Evolutionary conservation across 2,329 filamentous ascomycete species (phyloP).

Genomic region (Claviceps sp.): DNA sequence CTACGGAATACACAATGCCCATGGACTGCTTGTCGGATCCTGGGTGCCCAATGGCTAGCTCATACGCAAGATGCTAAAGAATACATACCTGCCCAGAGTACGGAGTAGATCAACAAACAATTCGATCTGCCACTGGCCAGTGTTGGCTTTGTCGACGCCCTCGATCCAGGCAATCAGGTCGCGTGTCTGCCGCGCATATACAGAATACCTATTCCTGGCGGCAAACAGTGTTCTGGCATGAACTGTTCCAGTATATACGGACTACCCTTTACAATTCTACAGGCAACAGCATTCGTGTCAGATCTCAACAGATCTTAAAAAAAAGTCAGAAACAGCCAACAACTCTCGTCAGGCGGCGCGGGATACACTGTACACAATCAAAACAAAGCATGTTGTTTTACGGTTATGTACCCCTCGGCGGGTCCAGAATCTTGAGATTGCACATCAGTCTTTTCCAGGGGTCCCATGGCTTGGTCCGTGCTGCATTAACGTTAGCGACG

Average conservation of each 20-base stretch:
- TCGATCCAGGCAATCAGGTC: background rate
- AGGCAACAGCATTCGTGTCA: too few relatives aligned
- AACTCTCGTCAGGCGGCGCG: too few relatives aligned
- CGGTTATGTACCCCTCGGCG: background rate
- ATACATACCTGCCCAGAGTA: background rate
- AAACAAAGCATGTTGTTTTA: background rate
- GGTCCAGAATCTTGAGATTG: background rate
- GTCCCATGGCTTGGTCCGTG: conserved; percentile 1
- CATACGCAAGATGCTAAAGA: background rate
- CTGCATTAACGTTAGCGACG: conserved; percentile 9
- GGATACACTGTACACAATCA: background rate
- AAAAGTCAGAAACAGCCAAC: too few relatives aligned
- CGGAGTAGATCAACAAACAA: background rate
- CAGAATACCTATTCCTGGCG: too few relatives aligned
- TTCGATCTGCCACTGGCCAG: background rate
- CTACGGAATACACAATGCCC: background rate
- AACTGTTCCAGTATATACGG: too few relatives aligned
- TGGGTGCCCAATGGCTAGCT: too few relatives aligned
- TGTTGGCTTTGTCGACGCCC: background rate
- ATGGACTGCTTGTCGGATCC: too few relatives aligned
- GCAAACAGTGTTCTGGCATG: too few relatives aligned
- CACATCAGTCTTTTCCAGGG: background rate
- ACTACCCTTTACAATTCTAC: too few relatives aligned
- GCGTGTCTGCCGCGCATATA: too few relatives aligned
- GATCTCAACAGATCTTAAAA: too few relatives aligned